Percentiles rank a stretch among this genome's conserved stretches.
Conservation (phyloP, 176 grass and related monocot species). For the Neostapfia colusana region DNA sequence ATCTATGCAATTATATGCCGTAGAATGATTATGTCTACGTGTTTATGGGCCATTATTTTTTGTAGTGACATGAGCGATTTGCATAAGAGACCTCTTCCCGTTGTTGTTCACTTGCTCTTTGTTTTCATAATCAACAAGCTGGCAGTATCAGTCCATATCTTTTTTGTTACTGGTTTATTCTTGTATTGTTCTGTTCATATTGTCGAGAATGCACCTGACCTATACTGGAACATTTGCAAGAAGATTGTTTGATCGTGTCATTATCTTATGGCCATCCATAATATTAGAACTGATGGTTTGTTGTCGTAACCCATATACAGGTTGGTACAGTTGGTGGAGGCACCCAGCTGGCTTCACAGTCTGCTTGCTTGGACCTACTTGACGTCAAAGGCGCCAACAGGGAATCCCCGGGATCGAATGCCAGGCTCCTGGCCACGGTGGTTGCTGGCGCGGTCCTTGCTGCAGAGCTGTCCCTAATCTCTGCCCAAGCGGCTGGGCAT, state of each 20-base stretch:
- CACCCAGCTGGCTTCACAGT: conserved; percentile 83
- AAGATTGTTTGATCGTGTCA: conserved; percentile 27
- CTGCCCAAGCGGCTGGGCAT: conserved; percentile 83
- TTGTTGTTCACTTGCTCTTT: conserved; percentile 9
- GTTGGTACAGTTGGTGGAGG: conserved; percentile 93
- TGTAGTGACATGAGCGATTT: not conserved
- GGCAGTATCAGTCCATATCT: not conserved
- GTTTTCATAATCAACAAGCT: conserved; percentile 33
- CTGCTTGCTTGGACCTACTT: conserved; percentile 85
- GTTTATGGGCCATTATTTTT: not conserved
- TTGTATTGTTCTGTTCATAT: conserved; percentile 5
- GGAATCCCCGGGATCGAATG: conserved; percentile 74
- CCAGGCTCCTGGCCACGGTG: conserved; percentile 70
- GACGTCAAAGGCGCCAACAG: conserved; percentile 79
- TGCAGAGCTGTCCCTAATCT: conserved; percentile 87
- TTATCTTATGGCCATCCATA: conserved; percentile 27
- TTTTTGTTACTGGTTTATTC: conserved; percentile 34
- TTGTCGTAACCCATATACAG: conserved; percentile 46
- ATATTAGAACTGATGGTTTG: conserved; percentile 23
- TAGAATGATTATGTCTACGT: not conserved
- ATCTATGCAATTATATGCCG: not conserved
- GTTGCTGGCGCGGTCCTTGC: conserved; percentile 85
- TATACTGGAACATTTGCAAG: conserved; percentile 11
- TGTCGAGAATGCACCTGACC: not conserved
- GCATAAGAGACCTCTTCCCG: not conserved